Conservation (phyloP, 257 asterid genomes). For the Solanum neorickii region DNA sequence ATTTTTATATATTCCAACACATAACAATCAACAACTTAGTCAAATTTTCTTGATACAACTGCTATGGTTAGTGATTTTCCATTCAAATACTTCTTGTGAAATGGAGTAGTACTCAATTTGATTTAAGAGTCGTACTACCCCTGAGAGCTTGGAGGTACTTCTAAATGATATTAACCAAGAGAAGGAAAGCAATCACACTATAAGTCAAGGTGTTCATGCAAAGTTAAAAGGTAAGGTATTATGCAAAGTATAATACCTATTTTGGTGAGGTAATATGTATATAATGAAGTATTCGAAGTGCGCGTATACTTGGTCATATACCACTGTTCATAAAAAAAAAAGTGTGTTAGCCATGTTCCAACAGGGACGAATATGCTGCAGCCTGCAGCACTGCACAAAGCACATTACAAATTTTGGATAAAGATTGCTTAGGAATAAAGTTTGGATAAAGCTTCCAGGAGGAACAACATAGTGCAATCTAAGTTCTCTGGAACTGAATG, state of each 20-base stretch:
- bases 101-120: background rate
- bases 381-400: background rate
- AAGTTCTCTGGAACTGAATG: background rate
- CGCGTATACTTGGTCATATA: background rate
- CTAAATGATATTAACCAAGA: background rate
- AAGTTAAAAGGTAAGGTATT: too few relatives aligned
- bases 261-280: background rate
- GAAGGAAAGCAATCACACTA: background rate
- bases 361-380: background rate
- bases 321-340: background rate
- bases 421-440: constrained; percentile 71
- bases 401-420: background rate
- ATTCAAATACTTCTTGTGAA: background rate
- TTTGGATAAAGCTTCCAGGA: constrained; percentile 23
- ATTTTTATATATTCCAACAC: background rate
- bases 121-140: background rate
- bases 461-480: background rate
- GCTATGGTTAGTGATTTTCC: background rate
- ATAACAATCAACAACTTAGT: background rate
- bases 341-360: background rate
- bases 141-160: background rate
- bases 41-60: background rate
- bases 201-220: background rate
- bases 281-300: background rate
- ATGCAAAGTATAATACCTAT: background rate